phyloP scores from a whole-genome alignment of 1,284 basidiomycete genomes.

The Earliella scabrosa region DNA sequence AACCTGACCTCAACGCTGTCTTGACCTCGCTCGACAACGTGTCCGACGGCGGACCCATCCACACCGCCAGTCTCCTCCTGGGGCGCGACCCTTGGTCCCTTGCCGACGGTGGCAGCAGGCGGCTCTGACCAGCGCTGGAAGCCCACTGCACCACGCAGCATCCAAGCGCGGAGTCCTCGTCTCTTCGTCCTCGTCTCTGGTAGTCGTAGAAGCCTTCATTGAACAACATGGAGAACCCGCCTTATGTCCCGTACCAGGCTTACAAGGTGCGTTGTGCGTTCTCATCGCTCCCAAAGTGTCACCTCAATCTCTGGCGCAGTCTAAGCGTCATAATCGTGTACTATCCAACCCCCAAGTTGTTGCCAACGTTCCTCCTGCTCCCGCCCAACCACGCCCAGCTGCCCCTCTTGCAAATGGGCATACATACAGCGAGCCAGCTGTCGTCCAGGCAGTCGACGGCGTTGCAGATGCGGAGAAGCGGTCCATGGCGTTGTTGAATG shows the following conservation, averaged over 20 bases:
- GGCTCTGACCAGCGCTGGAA: conserved; percentile 16
- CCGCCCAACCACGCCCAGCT: conserved; percentile 23
- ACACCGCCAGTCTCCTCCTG: neutral
- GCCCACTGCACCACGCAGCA: conserved; percentile 22
- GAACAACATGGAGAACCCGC: conserved; percentile 29
- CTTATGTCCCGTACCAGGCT: conserved; percentile 69
- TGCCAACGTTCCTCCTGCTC: conserved; percentile 38
- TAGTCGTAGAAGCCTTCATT: neutral
- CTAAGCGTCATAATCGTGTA: conserved; percentile 70
- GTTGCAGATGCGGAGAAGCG: conserved; percentile 22
- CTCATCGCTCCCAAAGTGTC: conserved; percentile 2
- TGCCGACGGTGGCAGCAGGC: conserved; percentile 12
- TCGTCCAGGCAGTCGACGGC: conserved; percentile 20
- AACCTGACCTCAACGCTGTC: neutral
- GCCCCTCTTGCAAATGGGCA: conserved; percentile 25
- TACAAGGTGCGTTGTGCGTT: conserved; percentile 56
- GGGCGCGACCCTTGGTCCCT: neutral
- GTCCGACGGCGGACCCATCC: neutral
- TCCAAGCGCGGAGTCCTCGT: neutral
- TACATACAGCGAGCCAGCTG: conserved; percentile 24
- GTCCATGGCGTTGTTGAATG: conserved; percentile 17
- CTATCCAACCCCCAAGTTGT: conserved; percentile 44
- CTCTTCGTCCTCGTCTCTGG: neutral
- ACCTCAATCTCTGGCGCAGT: conserved; percentile 42
- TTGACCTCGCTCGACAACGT: neutral